Evolutionary conservation across 179 eudicot species (phyloP).

Genomic region (Amaranthus tricolor): DNA sequence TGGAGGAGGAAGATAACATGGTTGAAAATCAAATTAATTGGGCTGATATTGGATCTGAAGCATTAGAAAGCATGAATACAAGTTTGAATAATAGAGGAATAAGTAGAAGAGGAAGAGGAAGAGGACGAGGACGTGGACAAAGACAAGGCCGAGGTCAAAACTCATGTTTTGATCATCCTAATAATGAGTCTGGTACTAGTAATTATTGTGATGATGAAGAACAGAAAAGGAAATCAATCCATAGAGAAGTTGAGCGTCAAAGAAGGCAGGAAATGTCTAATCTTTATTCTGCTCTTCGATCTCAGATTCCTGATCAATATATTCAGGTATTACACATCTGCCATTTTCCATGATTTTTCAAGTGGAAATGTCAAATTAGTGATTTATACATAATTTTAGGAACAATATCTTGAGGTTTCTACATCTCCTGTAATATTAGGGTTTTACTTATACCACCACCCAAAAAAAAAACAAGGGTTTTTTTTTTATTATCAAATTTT

Average conservation of each 20-base stretch:
- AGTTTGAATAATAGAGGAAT: conserved; percentile 2
- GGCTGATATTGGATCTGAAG: conserved; percentile 6
- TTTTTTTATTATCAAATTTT: too few relatives aligned
- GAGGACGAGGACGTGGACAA: conserved; percentile 14
- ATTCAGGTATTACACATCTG: conserved; percentile 35
- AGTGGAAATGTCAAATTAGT: too few relatives aligned
- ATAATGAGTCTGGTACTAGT: background rate
- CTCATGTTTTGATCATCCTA: background rate
- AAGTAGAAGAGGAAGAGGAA: conserved; percentile 1
- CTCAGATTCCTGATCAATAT: conserved; percentile 34
- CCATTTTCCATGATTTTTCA: too few relatives aligned
- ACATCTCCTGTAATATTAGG: too few relatives aligned
- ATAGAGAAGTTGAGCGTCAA: conserved; percentile 43
- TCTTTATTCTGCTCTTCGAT: conserved; percentile 36
- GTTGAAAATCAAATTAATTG: conserved; percentile 17
- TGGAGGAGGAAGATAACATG: conserved; percentile 8
- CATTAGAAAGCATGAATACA: background rate
- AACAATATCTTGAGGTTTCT: too few relatives aligned
- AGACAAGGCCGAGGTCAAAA: conserved; percentile 17
- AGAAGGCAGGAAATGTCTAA: conserved; percentile 47
- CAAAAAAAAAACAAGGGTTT: too few relatives aligned
- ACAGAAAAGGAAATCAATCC: conserved; percentile 25
- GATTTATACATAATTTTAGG: too few relatives aligned
- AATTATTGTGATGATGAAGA: conserved; percentile 12
- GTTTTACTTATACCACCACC: too few relatives aligned